Evolutionary conservation across 2,329 filamentous ascomycete genomes (phyloP), one percentile per base, ranked within the genome.

Genomic region (Colletotrichum lentis): DNA sequence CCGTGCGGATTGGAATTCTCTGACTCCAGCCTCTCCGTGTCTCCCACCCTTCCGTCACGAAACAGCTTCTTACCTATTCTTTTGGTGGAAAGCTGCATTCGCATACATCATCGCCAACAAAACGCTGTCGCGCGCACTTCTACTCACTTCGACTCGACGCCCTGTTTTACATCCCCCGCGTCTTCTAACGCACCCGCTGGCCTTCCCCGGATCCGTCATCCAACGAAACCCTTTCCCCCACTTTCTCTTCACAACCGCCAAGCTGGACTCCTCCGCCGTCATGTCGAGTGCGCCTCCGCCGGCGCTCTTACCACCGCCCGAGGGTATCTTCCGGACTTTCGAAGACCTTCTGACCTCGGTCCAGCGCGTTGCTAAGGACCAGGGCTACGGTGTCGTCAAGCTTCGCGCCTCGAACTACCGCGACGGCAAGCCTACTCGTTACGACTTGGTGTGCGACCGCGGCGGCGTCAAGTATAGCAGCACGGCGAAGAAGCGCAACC

Each of bases 381-480:
- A 88, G 71, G 86, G 86, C 55, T 89, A 88, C 71, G 85, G 85
- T 46, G 86, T 89, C 16, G 86, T 89, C 71, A 89, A 89, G 78
- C 80, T 89, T 12, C 84, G 86, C 43, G 86, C 86, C 5, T 88
- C 86, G 73, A 89, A 89, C 77, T 89, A 89, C 72, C 86, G 86
- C 52, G 86, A 89, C 62, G 84, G 85, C 68, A 88, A 88, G 72
- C 86, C 86, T 1, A 88, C 86, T 22, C 84, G 86, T 18, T 89
- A 88, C 76, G 86, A 89, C 70, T 80, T 89, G 12, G 86, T 89
- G 41, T 89, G 86, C 77, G 86, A 89, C 71, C 85, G 86, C 47
- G 86, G 86, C 62, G 86, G 86, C 69, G 86, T 89, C 74, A 89
- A 88, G 77, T 89, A 89, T 77, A 87, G 81, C 78, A 88, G 86